Evolutionary conservation across 2,329 filamentous ascomycete genomes (phyloP), one percentile per base, ranked within the genome.

Genomic region (Parastagonospora avenae): DNA sequence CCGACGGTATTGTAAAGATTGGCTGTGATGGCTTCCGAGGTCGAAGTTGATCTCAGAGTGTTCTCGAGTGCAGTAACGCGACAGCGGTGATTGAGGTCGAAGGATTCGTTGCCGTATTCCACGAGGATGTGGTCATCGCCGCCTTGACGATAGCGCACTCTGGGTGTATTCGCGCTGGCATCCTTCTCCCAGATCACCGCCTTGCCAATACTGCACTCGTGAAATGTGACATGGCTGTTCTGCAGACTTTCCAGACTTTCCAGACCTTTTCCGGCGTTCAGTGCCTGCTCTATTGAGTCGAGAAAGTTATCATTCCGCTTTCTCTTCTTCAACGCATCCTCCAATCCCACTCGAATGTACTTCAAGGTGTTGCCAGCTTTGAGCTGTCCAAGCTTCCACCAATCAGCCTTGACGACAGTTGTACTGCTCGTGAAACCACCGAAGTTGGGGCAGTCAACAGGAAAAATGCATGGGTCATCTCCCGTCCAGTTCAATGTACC

Each of bases 341-440:
- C 73, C n/a, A 84, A 69, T 4, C 81, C 79, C 1, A 83, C 77
- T 1, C 77, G 74, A 37, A 74, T 72, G 54, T 82, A 83, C 36
- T 75, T 76, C 36, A 86, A 55, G 2, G 74, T 80, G 59, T 85
- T 80, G 4, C 84, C 84, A 2, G 85, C 79, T 54, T 82, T 83
- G 27, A 87, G 69, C 62, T 87, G 84, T 0, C 85, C 85, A 9
- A 87, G 61, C 59, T 85, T 84, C 83, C 83, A 86, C 60, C 80
- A 77, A 43, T 86, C 83, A 1, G 78, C 83, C 50, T 79, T 79
- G 28, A 84, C 76, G 10, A 85, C 75, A 0, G 83, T 86, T 2
- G 80, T 79, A 10, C 76, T 79, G 29, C 78, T 82, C 0, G 85
- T 76, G 51, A 87, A 85, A 0, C 84, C 84, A 6, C 85, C 84